Base-by-base conservation (phyloP, 1,139 yeast genomes). In the Kodamaea arcana region DNA sequence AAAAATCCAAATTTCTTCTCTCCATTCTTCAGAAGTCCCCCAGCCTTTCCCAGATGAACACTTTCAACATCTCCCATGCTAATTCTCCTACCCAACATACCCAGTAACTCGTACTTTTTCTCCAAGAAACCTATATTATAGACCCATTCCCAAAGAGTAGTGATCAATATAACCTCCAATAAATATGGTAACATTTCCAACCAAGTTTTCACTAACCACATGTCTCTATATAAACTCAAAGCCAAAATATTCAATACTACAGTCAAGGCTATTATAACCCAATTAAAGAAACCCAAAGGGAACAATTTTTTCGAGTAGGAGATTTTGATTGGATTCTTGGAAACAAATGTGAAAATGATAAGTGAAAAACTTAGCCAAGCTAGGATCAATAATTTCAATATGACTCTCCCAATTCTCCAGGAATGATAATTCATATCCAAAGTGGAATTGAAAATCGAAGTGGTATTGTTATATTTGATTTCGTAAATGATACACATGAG, bases 71-170 rank as follows among this genome's bases (percentile, higher is more conserved):
- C 73, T 30, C 65, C 72, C 14, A 57, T 41, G 39, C 69, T 62
- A 29, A 69, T 61, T 37, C 70, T 49, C 48, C 79, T 60, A 2
- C 80, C 80, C 30, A 74, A 52, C 11, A 74, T 69, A 1, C 75
- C 74, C 51, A 60, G 60, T 30, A 70, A 53, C 40, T 74, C 79
- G 26, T 54, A 51, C 24, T 64, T 51, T 40, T 64, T 59, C 40
- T 72, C 77, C 30, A 72, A 47, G 15, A 62, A 52, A 36, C 65
- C 52, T 17, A 72, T 70, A 34, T 67, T 65, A 42, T 56, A 65
- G 6, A 72, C 47, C 80, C 79, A 74, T 51, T 74, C 79, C 79
- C 79, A 74, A 1, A 69, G 53, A 1, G 64, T 57, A 3, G 74
- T 62, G 12, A 70, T 50, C 10, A 68, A 43, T 20, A 66, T 60